A percentile compares a stretch with the other conserved stretches of the same genome.
phyloP scores from a whole-genome alignment of 805 yeast genomes.

The Metschnikowia lochheadii region DNA sequence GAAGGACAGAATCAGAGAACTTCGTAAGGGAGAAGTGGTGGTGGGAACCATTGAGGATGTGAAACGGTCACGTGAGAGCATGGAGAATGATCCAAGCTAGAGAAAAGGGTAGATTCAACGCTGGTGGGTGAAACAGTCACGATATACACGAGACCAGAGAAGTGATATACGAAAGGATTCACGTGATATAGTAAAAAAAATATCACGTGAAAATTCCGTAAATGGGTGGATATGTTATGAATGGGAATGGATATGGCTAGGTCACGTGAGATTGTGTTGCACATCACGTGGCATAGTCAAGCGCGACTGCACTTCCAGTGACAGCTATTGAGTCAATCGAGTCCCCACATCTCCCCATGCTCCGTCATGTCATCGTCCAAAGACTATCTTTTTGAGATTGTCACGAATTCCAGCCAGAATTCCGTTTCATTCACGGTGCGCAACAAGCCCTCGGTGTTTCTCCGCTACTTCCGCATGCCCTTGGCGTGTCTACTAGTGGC shows the following conservation, averaged over 20 bases:
- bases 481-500: slow-evolving; percentile 13
- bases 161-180: too few relatives aligned
- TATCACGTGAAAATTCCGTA: too few relatives aligned
- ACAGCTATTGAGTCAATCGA: neutral
- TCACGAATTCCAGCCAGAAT: slow-evolving; percentile 14
- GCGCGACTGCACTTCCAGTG: neutral
- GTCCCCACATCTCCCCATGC: neutral
- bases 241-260: neutral
- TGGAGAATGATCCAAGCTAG: slow-evolving; percentile 2
- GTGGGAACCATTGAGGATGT: slow-evolving; percentile 48
- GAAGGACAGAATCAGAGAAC: slow-evolving; percentile 47
- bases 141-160: too few relatives aligned
- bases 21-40: slow-evolving; percentile 67
- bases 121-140: too few relatives aligned
- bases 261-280: slow-evolving; percentile 4
- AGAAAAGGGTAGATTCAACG: too few relatives aligned
- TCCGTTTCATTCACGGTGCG: slow-evolving; percentile 17
- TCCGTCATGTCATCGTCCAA: slow-evolving; percentile 27
- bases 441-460: slow-evolving; percentile 12
- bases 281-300: neutral
- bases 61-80: slow-evolving; percentile 20
- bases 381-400: slow-evolving; percentile 26
- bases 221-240: neutral
- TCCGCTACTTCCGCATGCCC: slow-evolving; percentile 16
- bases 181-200: too few relatives aligned